Conservation (phyloP, 768 basidiomycete species). For the Suillus cothurnatus region DNA sequence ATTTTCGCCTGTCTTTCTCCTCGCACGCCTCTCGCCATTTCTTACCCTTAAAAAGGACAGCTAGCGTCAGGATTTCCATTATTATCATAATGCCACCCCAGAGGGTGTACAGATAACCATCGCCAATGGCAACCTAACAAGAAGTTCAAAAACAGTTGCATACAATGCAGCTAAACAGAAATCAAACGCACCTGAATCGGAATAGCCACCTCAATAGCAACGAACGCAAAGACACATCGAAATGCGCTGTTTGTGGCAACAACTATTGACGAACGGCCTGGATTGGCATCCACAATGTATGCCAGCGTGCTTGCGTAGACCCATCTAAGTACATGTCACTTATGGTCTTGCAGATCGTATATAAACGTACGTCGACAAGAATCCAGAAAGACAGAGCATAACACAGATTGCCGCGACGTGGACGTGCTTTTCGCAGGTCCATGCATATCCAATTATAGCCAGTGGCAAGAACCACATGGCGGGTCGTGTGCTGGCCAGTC, state of each 20-base stretch:
- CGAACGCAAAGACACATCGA: constrained; percentile 64
- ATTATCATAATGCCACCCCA: constrained; percentile 55
- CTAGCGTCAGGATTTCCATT: constrained; percentile 50
- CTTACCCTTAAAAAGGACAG: constrained; percentile 58
- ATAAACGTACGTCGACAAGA: constrained; percentile 61
- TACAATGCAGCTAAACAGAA: neutral
- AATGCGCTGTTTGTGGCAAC: constrained; percentile 73
- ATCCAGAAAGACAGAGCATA: constrained; percentile 68
- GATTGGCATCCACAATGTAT: constrained; percentile 82
- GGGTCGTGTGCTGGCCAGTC: constrained; percentile 57
- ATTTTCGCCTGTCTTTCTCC: constrained; percentile 32
- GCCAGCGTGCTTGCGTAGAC: constrained; percentile 70
- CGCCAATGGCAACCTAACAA: constrained; percentile 7
- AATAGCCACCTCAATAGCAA: constrained; percentile 70
- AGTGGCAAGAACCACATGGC: constrained; percentile 54
- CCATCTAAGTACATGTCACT: constrained; percentile 31
- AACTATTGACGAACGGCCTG: constrained; percentile 72
- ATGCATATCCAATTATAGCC: constrained; percentile 65
- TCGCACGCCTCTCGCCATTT: constrained; percentile 56
- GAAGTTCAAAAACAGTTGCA: constrained; percentile 18
- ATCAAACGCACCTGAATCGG: constrained; percentile 51
- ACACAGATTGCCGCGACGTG: constrained; percentile 69
- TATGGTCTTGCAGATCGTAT: neutral
- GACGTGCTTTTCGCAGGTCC: constrained; percentile 62
- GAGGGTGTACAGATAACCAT: constrained; percentile 36